Percentiles rank a stretch among this genome's conserved stretches.
These are phyloP conservation scores for Mucor piriformis DNA, from an alignment of 371 early-diverging fungal species.

Conservation along the genomic window DNA sequence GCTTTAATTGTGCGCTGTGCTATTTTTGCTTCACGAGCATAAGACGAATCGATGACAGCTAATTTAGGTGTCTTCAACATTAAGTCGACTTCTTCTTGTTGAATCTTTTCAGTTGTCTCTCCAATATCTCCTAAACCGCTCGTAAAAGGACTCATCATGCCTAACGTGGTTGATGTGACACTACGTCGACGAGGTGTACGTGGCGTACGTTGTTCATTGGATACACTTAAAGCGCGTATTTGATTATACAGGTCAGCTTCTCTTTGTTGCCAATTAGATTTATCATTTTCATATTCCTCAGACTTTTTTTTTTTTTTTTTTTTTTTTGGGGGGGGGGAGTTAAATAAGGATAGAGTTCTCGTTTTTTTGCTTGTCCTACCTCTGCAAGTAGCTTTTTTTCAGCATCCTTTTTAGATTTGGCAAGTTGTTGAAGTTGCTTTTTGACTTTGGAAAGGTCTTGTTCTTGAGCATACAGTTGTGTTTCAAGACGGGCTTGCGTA, in stretches of 20 bases:
- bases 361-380: not conserved
- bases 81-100: constrained; percentile 2
- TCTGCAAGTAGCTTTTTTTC: constrained; percentile 45
- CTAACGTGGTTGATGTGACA: constrained; percentile 33
- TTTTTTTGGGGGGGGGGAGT: too few species aligned
- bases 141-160: constrained; percentile 38
- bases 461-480: constrained; percentile 51
- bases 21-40: constrained; percentile 54
- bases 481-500: constrained; percentile 51
- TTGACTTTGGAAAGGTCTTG: constrained; percentile 38
- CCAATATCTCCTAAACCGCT: constrained; percentile 37
- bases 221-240: constrained; percentile 37
- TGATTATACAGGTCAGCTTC: constrained; percentile 55
- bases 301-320: constrained; percentile 21
- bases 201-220: constrained; percentile 42
- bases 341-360: not conserved
- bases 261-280: constrained; percentile 46
- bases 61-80: constrained; percentile 36
- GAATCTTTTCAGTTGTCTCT: not conserved
- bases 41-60: constrained; percentile 45
- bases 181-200: constrained; percentile 50
- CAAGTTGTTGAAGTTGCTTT: constrained; percentile 44
- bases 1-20: constrained; percentile 57
- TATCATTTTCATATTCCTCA: constrained; percentile 50
- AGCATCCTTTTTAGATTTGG: constrained; percentile 43